A percentile compares a stretch with the other conserved stretches of the same genome.
Conservation (phyloP, 1,284 basidiomycete species). For the Mycosarcoma mackinlayi region DNA sequence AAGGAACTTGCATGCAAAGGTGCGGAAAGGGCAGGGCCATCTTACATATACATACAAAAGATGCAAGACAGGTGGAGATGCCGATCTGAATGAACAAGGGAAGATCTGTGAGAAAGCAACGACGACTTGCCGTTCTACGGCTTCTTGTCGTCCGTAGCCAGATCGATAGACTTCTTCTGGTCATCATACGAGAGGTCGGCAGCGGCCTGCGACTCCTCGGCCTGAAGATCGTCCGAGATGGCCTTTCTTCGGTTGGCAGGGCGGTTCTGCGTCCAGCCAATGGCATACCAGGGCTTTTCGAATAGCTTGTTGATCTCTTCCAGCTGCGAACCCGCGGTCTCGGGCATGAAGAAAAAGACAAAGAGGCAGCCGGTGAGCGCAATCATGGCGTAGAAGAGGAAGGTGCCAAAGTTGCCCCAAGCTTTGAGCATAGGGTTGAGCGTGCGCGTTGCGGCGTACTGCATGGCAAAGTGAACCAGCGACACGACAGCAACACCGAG, state of each 20-base stretch:
- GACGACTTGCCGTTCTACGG: neutral
- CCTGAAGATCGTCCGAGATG: slow-evolving; percentile 1
- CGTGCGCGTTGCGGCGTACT: slow-evolving; percentile 50
- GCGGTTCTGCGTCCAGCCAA: slow-evolving; percentile 44
- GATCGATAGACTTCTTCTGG: slow-evolving; percentile 32
- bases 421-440: slow-evolving; percentile 49
- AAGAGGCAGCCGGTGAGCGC: slow-evolving; percentile 36
- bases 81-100: too few species aligned
- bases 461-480: slow-evolving; percentile 51
- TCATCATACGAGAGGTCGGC: slow-evolving; percentile 18
- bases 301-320: slow-evolving; percentile 54
- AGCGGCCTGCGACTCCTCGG: slow-evolving; percentile 23
- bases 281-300: slow-evolving; percentile 49
- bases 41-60: too few species aligned
- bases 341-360: slow-evolving; percentile 55
- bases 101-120: neutral
- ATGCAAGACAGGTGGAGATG: too few species aligned
- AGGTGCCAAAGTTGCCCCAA: slow-evolving; percentile 42
- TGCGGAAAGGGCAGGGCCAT: too few species aligned
- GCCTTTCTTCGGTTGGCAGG: slow-evolving; percentile 23
- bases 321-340: slow-evolving; percentile 45
- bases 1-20: too few species aligned
- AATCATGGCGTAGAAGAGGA: slow-evolving; percentile 53
- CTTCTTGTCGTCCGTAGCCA: slow-evolving; percentile 35
- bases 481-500: slow-evolving; percentile 47